These are phyloP conservation scores for Apiotrichum porosum DNA, from an alignment of 1,284 basidiomycete species.

Conservation along the genomic window DNA sequence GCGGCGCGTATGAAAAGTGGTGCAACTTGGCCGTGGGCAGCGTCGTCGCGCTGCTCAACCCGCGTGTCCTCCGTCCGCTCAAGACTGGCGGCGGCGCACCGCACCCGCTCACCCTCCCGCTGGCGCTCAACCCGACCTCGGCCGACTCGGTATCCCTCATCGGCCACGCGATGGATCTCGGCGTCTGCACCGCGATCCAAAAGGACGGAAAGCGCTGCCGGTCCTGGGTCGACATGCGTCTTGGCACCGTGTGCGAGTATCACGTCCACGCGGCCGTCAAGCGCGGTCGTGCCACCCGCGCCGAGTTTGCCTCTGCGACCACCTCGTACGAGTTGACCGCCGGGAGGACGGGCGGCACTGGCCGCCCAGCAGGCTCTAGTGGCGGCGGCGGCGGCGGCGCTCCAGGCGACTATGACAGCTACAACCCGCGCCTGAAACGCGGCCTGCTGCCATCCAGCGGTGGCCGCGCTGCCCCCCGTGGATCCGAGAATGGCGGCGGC, in stretches of 20 bases:
- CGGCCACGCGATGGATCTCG: slow-evolving; percentile 78
- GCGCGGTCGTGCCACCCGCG: slow-evolving; percentile 61
- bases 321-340: slow-evolving; percentile 23
- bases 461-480: slow-evolving; percentile 26
- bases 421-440: slow-evolving; percentile 57
- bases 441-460: slow-evolving; percentile 39
- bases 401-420: slow-evolving; percentile 47
- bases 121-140: slow-evolving; percentile 80
- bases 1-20: slow-evolving; percentile 80
- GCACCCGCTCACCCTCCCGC: slow-evolving; percentile 70
- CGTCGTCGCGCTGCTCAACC: slow-evolving; percentile 84
- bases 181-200: slow-evolving; percentile 70
- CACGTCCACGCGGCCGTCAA: slow-evolving; percentile 79
- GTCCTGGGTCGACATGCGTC: slow-evolving; percentile 79
- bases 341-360: neutral
- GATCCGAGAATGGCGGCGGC: slow-evolving; percentile 36
- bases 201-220: slow-evolving; percentile 75
- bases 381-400: slow-evolving; percentile 46
- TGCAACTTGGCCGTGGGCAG: slow-evolving; percentile 80
- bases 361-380: slow-evolving; percentile 29
- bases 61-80: slow-evolving; percentile 75
- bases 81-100: slow-evolving; percentile 53
- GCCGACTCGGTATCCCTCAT: slow-evolving; percentile 74
- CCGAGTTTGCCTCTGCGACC: slow-evolving; percentile 60
- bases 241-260: slow-evolving; percentile 74